Percentiles rank a stretch among this genome's conserved stretches.
These are phyloP conservation scores for Corchorus olitorius DNA, from an alignment of 345 rosid species.

Conservation along the genomic window DNA sequence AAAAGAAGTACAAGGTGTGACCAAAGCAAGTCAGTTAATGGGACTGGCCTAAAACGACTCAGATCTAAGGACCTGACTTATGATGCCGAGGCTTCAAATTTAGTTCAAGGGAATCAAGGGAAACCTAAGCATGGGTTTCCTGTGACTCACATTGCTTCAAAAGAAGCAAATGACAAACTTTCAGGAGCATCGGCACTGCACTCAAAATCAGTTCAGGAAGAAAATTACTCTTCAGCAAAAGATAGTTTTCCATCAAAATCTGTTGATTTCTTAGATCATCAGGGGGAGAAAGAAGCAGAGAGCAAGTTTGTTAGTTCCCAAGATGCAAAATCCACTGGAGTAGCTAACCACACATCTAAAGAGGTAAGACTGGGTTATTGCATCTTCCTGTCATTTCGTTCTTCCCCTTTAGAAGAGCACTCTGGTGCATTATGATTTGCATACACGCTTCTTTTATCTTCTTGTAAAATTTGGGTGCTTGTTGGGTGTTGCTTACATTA, in stretches of 20 bases:
- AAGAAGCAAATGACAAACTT: slow-evolving; percentile 33
- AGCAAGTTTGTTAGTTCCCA: slow-evolving; percentile 22
- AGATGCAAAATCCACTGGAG: slow-evolving; percentile 23
- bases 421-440: slow-evolving; percentile 6
- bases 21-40: slow-evolving; percentile 27
- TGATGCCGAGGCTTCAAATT: slow-evolving; percentile 25
- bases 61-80: slow-evolving; percentile 25
- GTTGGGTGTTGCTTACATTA: neutral
- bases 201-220: slow-evolving; percentile 26
- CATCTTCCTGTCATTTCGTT: neutral
- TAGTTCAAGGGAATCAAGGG: slow-evolving; percentile 25
- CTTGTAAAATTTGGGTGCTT: neutral
- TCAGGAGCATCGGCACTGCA: slow-evolving; percentile 29
- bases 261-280: slow-evolving; percentile 17
- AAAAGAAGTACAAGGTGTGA: slow-evolving; percentile 59
- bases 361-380: slow-evolving; percentile 40
- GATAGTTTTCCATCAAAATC: slow-evolving; percentile 23
- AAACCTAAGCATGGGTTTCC: slow-evolving; percentile 30
- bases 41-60: slow-evolving; percentile 42
- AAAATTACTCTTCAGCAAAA: slow-evolving; percentile 25
- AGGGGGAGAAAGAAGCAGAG: slow-evolving; percentile 22
- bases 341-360: slow-evolving; percentile 21
- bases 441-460: slow-evolving; percentile 1
- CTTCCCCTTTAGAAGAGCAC: neutral
- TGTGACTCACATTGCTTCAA: slow-evolving; percentile 17